Conservation (phyloP, 345 rosid genomes). For the Eucalyptus guilfoylei region DNA sequence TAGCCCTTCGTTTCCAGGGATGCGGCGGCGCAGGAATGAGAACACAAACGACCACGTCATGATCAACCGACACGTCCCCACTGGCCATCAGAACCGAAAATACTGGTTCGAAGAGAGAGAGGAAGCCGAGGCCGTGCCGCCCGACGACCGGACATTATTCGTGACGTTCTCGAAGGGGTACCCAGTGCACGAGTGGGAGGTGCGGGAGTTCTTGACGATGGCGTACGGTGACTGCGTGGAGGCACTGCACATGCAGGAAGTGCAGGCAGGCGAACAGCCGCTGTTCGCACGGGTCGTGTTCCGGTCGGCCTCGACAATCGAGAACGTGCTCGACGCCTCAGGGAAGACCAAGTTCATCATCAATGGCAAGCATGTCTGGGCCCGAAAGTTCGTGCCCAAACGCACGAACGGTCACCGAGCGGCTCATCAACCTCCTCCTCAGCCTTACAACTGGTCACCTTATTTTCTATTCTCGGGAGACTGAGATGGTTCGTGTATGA, state of each 20-base stretch:
- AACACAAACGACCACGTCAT: not conserved
- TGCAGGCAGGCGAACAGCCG: slow-evolving; percentile 15
- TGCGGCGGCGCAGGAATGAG: not conserved
- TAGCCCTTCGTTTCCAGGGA: not conserved
- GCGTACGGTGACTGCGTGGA: slow-evolving; percentile 37
- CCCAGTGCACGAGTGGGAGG: slow-evolving; percentile 38
- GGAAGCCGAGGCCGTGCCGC: not conserved
- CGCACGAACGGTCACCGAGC: not conserved
- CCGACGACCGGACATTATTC: slow-evolving; percentile 46
- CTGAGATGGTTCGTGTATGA: not conserved
- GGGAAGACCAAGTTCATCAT: slow-evolving; percentile 38
- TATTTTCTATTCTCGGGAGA: not conserved
- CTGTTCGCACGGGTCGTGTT: slow-evolving; percentile 38
- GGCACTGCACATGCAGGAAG: slow-evolving; percentile 44
- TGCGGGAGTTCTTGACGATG: slow-evolving; percentile 23
- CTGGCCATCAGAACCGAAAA: not conserved
- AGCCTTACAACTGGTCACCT: not conserved
- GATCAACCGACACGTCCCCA: not conserved
- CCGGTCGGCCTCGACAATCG: slow-evolving; percentile 2
- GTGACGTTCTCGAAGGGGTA: slow-evolving; percentile 57
- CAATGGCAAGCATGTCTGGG: slow-evolving; percentile 72
- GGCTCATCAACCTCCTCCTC: not conserved
- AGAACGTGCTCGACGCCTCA: slow-evolving; percentile 10
- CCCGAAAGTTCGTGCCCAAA: slow-evolving; percentile 39
- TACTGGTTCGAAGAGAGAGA: not conserved